Base-by-base conservation (phyloP, 1,284 basidiomycete species). In the Puccinia triticina region DNA sequence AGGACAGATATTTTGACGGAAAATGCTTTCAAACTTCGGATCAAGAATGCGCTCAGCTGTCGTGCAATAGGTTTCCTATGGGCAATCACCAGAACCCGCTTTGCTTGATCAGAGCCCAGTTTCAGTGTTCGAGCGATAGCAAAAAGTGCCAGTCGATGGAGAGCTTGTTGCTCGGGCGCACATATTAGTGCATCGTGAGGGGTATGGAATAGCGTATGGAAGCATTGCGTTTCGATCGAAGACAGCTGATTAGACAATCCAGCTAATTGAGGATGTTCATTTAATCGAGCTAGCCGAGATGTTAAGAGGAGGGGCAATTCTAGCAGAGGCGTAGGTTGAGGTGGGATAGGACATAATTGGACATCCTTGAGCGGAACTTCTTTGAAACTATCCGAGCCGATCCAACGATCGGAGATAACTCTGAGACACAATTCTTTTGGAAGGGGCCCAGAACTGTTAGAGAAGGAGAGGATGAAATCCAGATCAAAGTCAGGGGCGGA, bases 371-470 rank as follows among this genome's bases (percentile, higher is more conserved):
- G 88, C 0, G 91, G 87, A 50, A 98, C 89, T 16, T 86, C 84
- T 5, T 92, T 86, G 84, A 92, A 91, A 81, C 93, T 91, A 84
- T 98, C 95, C 10, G 95, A 93, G 12, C 95, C 95, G 83, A 98
- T 89, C 98, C 98, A 99, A 84, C 91, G 90, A 87, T 98, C 95
- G 0, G 95, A 98, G 64, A 96, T 90, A 84, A 92, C 92, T 37
- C 93, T 91, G 75, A 98, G 89, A 5, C 90, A 91, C 72, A 94
- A 88, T 23, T 90, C 92, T 16, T 91, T 88, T 0, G 91, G 91
- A 11, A 89, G 88, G 53, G 89, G 88, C 1, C 55, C 55, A 26
- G 53, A 43, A 40, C 23, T 34, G 82, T 79, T 87, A 2, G 91
- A 89, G 77, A 96, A 90, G 0, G 93, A 91, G 67, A 97, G 91